Percentiles rank a stretch among this genome's conserved stretches.
These are phyloP conservation scores for Suhomyces choctaworum DNA, from an alignment of 1,139 yeast genomes.

Conservation along the genomic window DNA sequence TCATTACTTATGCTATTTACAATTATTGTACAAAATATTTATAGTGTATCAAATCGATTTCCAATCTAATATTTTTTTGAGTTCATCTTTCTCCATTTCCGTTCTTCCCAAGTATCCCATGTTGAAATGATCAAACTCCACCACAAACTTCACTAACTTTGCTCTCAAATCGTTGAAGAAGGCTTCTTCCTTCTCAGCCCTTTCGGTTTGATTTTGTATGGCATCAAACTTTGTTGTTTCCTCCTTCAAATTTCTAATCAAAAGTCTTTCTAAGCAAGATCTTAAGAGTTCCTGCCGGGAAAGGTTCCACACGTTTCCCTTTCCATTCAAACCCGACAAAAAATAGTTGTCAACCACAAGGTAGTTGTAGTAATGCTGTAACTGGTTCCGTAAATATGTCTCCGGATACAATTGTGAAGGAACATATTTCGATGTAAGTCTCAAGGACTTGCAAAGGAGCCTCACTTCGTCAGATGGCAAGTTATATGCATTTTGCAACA, in stretches of 20 bases:
- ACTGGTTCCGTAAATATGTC: slow-evolving; percentile 34
- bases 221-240: slow-evolving; percentile 19
- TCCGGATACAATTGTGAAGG: slow-evolving; percentile 42
- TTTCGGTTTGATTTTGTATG: slow-evolving; percentile 16
- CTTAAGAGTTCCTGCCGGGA: slow-evolving; percentile 43
- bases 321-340: slow-evolving; percentile 39
- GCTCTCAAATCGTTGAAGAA: slow-evolving; percentile 26
- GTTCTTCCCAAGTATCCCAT: slow-evolving; percentile 38
- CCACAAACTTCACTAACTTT: slow-evolving; percentile 31
- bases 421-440: slow-evolving; percentile 40
- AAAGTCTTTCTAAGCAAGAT: slow-evolving; percentile 53
- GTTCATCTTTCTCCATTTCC: neutral
- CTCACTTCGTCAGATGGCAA: slow-evolving; percentile 38
- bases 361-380: slow-evolving; percentile 44
- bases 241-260: slow-evolving; percentile 31
- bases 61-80: slow-evolving; percentile 11
- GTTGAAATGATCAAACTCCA: slow-evolving; percentile 35
- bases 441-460: slow-evolving; percentile 34
- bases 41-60: too few species aligned
- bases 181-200: slow-evolving; percentile 14
- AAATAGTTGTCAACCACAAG: slow-evolving; percentile 53
- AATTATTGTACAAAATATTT: too few species aligned
- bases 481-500: slow-evolving; percentile 43
- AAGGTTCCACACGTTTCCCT: slow-evolving; percentile 53
- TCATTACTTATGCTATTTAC: too few species aligned